Evolutionary conservation across 495 filamentous ascomycete genomes (phyloP).

Genomic region (Chlorociboria aeruginascens): DNA sequence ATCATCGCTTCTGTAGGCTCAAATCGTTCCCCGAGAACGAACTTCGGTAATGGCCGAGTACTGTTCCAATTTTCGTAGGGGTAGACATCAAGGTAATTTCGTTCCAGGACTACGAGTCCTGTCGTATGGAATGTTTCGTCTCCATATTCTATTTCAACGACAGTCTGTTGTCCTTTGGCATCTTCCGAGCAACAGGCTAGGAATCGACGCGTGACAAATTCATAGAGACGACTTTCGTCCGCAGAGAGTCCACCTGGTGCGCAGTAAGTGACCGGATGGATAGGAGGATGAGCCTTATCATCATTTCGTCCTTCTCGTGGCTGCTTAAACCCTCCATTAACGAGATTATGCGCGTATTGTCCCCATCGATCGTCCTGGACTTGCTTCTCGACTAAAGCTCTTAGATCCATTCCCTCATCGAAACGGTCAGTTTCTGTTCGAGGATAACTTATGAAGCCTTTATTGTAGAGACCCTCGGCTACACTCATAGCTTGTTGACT

Average conservation of each 20-base stretch:
- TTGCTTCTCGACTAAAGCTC: conserved; percentile 73
- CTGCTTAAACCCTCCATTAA: conserved; percentile 67
- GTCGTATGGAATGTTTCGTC: conserved; percentile 68
- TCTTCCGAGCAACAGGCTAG: conserved; percentile 95
- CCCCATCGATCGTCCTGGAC: conserved; percentile 67
- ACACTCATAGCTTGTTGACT: conserved; percentile 80
- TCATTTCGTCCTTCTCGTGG: conserved; percentile 78
- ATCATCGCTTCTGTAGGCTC: conserved; percentile 84
- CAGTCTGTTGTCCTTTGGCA: conserved; percentile 71
- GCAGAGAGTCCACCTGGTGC: conserved; percentile 43
- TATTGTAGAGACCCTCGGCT: conserved; percentile 84
- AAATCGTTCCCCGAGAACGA: conserved; percentile 66
- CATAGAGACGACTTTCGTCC: conserved; percentile 69
- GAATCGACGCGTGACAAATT: conserved; percentile 89
- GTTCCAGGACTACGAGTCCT: conserved; percentile 74
- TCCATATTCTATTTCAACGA: conserved; percentile 76
- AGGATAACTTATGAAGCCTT: conserved; percentile 94
- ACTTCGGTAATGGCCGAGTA: conserved; percentile 69
- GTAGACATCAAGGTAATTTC: conserved; percentile 93
- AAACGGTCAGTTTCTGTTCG: conserved; percentile 96
- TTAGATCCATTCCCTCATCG: conserved; percentile 79
- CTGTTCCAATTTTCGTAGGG: conserved; percentile 93
- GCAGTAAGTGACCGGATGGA: conserved; percentile 82
- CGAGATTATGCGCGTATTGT: conserved; percentile 63
- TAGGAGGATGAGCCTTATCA: conserved; percentile 93